Base-by-base conservation (phyloP, 257 asterid genomes). In the Ligustrum vulgare region DNA sequence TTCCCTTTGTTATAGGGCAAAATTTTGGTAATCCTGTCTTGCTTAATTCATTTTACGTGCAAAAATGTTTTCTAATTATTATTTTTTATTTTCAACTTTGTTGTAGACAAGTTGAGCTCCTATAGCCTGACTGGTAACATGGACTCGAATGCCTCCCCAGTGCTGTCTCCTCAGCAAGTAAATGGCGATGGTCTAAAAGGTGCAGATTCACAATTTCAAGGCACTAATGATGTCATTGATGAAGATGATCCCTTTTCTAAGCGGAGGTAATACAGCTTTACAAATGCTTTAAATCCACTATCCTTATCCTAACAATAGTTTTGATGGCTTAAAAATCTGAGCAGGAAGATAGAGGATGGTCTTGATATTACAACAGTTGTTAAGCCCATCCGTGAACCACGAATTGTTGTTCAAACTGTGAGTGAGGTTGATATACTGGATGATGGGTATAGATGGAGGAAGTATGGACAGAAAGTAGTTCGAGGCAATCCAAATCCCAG, bases 401-500 rank as follows among this genome's bases (percentile, higher is more conserved):
- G 99, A 34, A 96, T 94, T 43, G 98, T 94, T 73, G 98, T 94
- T 77, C 99, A 94, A 83, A 94, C 99, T 67, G 84, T 92, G 80
- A 94, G 98, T 71, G 99, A 94, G 93, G 97, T 94, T 76, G 99
- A 94, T 87, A 91, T 94, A 84, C 80, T 94, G 80, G 99, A 94
- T 78, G 99, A 92, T 82, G 99, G 98, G 43, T 94, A 94, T 79
- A 83, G 97, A 67, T 94, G 99, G 99, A 96, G 99, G 69, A 94
- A 94, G 81, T 94, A 94, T 41, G 99, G 99, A 68, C 99, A 94
- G 86, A 94, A 94, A 80, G 98, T 94, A 54, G 99, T 94, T 80
- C 89, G 98, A 54, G 99, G 98, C 78, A 94, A 94, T 85, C 99
- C 98, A 66, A 94, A 92, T 86, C 99, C 99, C 71, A 92, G 99